A percentile compares a stretch with the other conserved stretches of the same genome.
Evolutionary conservation across 2,329 filamentous ascomycete genomes (phyloP).

Genomic region (Ilyonectria sp.): DNA sequence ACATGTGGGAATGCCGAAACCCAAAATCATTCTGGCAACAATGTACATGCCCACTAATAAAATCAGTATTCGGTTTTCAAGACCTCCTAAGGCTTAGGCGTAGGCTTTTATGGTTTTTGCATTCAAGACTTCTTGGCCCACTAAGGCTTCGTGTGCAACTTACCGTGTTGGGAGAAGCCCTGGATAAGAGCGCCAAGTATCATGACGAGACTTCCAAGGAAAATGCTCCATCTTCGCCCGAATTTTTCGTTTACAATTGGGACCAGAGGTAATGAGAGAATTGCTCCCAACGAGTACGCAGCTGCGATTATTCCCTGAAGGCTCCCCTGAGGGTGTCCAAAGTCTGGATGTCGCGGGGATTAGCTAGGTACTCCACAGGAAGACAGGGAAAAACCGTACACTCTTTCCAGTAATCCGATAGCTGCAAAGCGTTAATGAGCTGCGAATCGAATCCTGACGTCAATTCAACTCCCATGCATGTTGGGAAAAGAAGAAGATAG

Average conservation of each 20-base stretch:
- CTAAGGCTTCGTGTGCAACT: constrained; percentile 27
- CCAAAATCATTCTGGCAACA: constrained; percentile 71
- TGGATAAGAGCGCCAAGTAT: constrained; percentile 69
- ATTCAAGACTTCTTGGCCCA: too few species aligned
- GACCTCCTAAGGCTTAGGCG: not conserved
- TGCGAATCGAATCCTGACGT: constrained; percentile 67
- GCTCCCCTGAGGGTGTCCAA: constrained; percentile 14
- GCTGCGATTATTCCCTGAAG: constrained; percentile 70
- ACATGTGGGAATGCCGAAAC: constrained; percentile 72
- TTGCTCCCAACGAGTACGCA: constrained; percentile 72
- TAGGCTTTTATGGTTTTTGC: too few species aligned
- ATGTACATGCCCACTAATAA: constrained; percentile 71
- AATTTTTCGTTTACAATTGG: constrained; percentile 68
- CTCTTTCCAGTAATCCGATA: constrained; percentile 21
- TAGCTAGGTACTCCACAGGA: not conserved
- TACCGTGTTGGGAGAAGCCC: constrained; percentile 64
- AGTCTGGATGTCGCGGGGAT: constrained; percentile 1
- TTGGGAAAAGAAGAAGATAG: constrained; percentile 67
- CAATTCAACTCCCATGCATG: constrained; percentile 70
- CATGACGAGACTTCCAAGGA: constrained; percentile 69
- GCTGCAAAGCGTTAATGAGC: constrained; percentile 22
- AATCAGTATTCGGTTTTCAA: too few species aligned
- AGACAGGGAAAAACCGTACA: not conserved
- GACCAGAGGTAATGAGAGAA: constrained; percentile 71
- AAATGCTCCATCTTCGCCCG: constrained; percentile 71